Percentiles rank a stretch among this genome's conserved stretches.
phyloP scores from a whole-genome alignment of 495 filamentous ascomycete species.

The Penicillium salamii region DNA sequence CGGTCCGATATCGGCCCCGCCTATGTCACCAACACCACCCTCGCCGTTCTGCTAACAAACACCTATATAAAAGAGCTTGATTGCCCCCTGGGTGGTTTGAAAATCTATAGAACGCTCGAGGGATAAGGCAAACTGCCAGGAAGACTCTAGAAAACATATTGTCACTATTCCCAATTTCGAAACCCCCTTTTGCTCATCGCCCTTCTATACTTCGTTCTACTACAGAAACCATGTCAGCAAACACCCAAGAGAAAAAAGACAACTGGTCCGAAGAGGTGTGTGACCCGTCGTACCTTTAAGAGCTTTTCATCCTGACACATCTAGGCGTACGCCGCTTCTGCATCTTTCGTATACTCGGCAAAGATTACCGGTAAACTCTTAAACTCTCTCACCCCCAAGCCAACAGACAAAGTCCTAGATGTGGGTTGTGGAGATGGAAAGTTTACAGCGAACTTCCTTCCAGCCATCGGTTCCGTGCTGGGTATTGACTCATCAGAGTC shows the following conservation, averaged over 20 bases:
- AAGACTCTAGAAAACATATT: too few species aligned
- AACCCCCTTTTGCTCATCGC: too few species aligned
- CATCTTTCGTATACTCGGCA: conserved; percentile 62
- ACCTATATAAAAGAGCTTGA: neutral
- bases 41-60: neutral
- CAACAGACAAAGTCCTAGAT: conserved; percentile 62
- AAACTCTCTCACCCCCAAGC: conserved; percentile 59
- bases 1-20: conserved; percentile 1
- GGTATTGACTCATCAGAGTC: conserved; percentile 64
- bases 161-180: too few species aligned
- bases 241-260: conserved; percentile 32
- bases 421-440: conserved; percentile 74
- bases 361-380: conserved; percentile 64
- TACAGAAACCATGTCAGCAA: neutral
- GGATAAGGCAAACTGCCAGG: too few species aligned
- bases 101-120: too few species aligned
- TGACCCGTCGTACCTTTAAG: neutral
- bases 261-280: conserved; percentile 59
- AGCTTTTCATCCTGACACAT: neutral
- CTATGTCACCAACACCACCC: neutral
- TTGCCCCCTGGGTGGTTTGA: too few species aligned
- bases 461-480: conserved; percentile 46
- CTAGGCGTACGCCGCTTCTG: conserved; percentile 61
- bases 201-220: neutral
- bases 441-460: conserved; percentile 56